Conservation (phyloP, 2,329 filamentous ascomycete genomes). For the Arachnopeziza araneosa region DNA sequence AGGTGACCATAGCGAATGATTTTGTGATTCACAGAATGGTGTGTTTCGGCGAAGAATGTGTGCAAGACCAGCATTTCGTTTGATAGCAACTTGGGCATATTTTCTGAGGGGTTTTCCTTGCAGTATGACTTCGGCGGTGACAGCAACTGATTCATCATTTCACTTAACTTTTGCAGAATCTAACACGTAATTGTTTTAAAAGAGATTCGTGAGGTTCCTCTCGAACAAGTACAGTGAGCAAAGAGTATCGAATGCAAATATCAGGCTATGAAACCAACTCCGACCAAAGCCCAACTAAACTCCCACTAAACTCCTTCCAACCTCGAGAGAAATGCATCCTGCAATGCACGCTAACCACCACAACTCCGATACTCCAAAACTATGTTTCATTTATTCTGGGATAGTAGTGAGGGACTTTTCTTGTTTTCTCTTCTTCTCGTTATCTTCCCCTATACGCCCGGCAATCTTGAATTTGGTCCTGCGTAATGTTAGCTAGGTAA, state of each 20-base stretch:
- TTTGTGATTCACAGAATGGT: neutral
- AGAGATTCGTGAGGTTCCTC: neutral
- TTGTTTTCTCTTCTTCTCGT: neutral
- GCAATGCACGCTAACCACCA: neutral
- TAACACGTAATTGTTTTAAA: neutral
- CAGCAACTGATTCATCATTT: neutral
- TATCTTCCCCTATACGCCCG: constrained; percentile 6
- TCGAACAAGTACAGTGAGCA: neutral
- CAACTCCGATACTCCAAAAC: neutral
- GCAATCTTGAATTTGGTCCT: constrained; percentile 20
- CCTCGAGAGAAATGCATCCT: neutral
- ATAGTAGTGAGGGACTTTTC: too few species aligned
- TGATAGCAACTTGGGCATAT: too few species aligned
- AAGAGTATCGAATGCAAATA: neutral
- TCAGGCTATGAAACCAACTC: neutral
- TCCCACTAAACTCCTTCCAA: too few species aligned
- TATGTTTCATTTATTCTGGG: too few species aligned
- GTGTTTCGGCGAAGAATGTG: neutral
- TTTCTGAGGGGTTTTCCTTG: neutral
- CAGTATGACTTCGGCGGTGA: neutral
- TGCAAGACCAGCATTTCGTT: neutral
- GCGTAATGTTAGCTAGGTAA: neutral
- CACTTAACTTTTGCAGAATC: neutral
- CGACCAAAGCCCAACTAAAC: neutral
- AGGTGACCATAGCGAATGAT: neutral